phyloP scores from a whole-genome alignment of 305 asterid genomes.

The Rubia balearica region DNA sequence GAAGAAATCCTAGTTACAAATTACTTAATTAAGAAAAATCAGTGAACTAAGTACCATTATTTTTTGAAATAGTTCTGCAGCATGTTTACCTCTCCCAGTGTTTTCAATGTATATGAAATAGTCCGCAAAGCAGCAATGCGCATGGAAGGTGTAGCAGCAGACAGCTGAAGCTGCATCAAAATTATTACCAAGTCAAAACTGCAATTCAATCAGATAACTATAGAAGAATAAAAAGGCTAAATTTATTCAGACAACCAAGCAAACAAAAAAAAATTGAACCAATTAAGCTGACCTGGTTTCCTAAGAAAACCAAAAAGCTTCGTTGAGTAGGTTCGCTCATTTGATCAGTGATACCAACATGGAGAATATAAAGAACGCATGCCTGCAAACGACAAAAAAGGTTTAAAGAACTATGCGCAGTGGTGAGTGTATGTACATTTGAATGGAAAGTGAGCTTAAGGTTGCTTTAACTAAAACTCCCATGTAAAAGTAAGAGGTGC shows the following conservation, averaged over 20 bases:
- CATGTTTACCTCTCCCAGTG: conserved; percentile 89
- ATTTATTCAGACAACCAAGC: not conserved
- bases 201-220: not conserved
- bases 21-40: not conserved
- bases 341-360: conserved; percentile 94
- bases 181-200: conserved; percentile 20
- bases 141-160: conserved; percentile 88
- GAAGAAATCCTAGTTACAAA: not conserved
- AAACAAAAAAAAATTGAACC: conserved; percentile 5
- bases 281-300: conserved; percentile 62
- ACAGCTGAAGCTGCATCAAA: conserved; percentile 77
- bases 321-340: conserved; percentile 98
- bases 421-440: not conserved
- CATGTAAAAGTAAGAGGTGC: conserved; percentile 11
- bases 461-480: not conserved
- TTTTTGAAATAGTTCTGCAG: not conserved
- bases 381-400: conserved; percentile 63
- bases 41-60: not conserved
- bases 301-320: conserved; percentile 73
- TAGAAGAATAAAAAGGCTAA: not conserved
- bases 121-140: conserved; percentile 78
- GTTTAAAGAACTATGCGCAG: conserved; percentile 19
- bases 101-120: conserved; percentile 69
- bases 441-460: not conserved
- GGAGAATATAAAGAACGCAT: conserved; percentile 80